These are phyloP conservation scores for Coffea canephora DNA, from an alignment of 257 asterid species.

Conservation along the genomic window DNA sequence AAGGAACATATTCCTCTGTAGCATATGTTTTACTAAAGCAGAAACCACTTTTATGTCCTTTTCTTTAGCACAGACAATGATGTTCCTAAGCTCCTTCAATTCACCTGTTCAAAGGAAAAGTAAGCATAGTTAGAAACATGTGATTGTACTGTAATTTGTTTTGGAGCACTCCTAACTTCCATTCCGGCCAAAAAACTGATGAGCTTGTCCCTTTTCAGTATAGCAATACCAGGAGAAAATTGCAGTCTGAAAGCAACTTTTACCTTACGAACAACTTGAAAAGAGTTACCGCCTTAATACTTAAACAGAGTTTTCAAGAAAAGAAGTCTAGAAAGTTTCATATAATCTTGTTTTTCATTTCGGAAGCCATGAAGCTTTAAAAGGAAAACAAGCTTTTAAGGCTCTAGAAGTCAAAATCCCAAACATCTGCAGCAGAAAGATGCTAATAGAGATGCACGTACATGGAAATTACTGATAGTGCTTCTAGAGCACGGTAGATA, in stretches of 20 bases:
- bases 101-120: slow-evolving; percentile 45
- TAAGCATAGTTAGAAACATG: not conserved
- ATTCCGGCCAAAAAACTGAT: not conserved
- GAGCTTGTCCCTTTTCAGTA: not conserved
- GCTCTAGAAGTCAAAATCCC: not conserved
- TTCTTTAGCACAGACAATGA: slow-evolving; percentile 54
- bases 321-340: not conserved
- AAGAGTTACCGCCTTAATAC: not conserved
- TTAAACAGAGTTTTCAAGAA: not conserved
- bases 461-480: not conserved
- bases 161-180: not conserved
- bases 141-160: no score
- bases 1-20: slow-evolving; percentile 68
- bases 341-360: not conserved
- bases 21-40: slow-evolving; percentile 62
- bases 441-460: not conserved
- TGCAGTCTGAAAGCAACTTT: not conserved
- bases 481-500: not conserved
- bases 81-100: slow-evolving; percentile 51
- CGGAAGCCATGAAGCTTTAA: not conserved
- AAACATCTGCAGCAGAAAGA: not conserved
- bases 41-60: slow-evolving; percentile 44
- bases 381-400: slow-evolving; percentile 5
- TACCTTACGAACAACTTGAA: not conserved
- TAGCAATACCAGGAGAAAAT: not conserved